Base-by-base conservation (phyloP, 768 basidiomycete genomes). In the Tylopilus sp. region DNA sequence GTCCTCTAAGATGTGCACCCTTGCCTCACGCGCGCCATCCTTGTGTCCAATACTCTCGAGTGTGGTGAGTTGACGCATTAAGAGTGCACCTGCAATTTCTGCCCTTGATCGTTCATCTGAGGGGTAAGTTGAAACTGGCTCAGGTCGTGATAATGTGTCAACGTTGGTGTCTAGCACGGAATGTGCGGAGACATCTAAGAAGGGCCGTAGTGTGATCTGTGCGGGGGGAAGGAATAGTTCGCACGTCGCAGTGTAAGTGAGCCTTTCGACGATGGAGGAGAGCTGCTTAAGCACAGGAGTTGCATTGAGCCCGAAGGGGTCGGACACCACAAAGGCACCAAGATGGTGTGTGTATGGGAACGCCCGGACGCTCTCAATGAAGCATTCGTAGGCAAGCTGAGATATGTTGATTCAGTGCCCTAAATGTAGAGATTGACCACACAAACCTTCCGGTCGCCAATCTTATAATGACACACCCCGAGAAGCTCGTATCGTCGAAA, bases 401-500 rank as follows among this genome's bases (percentile, higher is more conserved):
- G 41, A 23, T 17, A 28, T 7, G 2, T 21, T 6, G 3, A 18
- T 10, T 58, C 3, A 61, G 23, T 8, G 39, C 41, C 1, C 7
- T n/a, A 21, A 13, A 7, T n/a, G 30, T 0, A 1, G 12, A 40
- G 46, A 45, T 36, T 15, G 48, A 55, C 22, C n/a, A 23, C 12
- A 54, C 75, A 26, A 40, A 90, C 93, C 78, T 79, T 80, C 20
- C 86, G 77, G 57, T 95, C 87, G 0, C 85, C 86, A 23, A 83
- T 82, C 66, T 89, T 93, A 25, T 79, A 76, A 61, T 82, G 83
- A 64, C 90, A 92, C 4, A 86, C 81, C 0, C 80, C 92, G 22
- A 95, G 71, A 26, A 95, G 66, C 69, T 97, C 91, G 79, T 85
- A 95, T 41, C 92, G 72, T 20, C 84, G 76, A 56, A 78, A 79